Evolutionary conservation across 768 basidiomycete species (phyloP).

Genomic region (Royoungia palumana): DNA sequence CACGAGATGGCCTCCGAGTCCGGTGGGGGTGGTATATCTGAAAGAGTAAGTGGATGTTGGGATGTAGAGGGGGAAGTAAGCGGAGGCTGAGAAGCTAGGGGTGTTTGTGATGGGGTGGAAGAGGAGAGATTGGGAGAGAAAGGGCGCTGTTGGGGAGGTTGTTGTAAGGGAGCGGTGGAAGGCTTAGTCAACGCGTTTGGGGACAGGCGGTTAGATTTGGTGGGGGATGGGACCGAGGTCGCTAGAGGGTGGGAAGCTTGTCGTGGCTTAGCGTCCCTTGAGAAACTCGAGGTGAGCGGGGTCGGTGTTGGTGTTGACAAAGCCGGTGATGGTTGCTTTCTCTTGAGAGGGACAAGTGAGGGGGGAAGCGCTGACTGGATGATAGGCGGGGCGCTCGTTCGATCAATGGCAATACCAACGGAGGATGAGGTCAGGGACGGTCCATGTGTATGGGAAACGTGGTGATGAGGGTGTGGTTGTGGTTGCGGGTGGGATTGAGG

Average conservation of each 20-base stretch:
- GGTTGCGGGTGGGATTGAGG: slow-evolving; percentile 26
- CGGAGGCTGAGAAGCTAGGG: slow-evolving; percentile 10
- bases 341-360: slow-evolving; percentile 40
- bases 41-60: slow-evolving; percentile 15
- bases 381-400: slow-evolving; percentile 14
- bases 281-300: slow-evolving; percentile 3
- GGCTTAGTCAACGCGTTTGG: slow-evolving; percentile 13
- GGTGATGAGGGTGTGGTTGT: slow-evolving; percentile 22
- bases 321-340: slow-evolving; percentile 33
- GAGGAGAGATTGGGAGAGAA: slow-evolving; percentile 17
- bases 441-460: slow-evolving; percentile 25
- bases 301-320: slow-evolving; percentile 10
- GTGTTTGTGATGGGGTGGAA: slow-evolving; percentile 14
- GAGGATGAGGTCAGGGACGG: slow-evolving; percentile 25
- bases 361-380: slow-evolving; percentile 24
- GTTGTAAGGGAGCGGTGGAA: slow-evolving; percentile 11
- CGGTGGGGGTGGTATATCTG: slow-evolving; percentile 24
- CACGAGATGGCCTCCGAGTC: slow-evolving; percentile 57
- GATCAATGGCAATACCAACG: slow-evolving; percentile 27
- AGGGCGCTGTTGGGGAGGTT: slow-evolving; percentile 12
- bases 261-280: slow-evolving; percentile 15
- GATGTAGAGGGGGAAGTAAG: slow-evolving; percentile 21
- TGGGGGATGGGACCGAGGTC: slow-evolving; percentile 13
- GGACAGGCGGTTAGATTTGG: slow-evolving; percentile 5
- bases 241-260: slow-evolving; percentile 18